Evolutionary conservation across 495 filamentous ascomycete species (phyloP).

Genomic region (Trichoderma orchidacearum): DNA sequence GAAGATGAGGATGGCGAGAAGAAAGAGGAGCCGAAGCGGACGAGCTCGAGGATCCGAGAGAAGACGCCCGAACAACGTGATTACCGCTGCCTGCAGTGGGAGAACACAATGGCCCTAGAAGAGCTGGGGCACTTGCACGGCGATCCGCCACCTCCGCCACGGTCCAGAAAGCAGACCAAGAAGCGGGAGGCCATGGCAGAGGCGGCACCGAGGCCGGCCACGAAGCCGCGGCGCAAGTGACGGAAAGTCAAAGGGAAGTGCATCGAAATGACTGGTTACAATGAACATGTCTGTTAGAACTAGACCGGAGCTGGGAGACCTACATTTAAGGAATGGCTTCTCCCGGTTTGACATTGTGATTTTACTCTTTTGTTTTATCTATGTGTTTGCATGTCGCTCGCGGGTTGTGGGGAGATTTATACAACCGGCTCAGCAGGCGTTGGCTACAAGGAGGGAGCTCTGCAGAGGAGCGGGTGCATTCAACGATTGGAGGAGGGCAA

Average conservation of each 20-base stretch:
- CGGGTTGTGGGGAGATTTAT: no score
- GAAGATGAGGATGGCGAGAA: conserved; percentile 43
- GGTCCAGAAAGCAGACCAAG: conserved; percentile 40
- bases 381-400: no score
- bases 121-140: conserved; percentile 75
- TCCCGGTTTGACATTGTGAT: no score
- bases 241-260: not conserved
- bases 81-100: conserved; percentile 71
- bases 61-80: conserved; percentile 36
- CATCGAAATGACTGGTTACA: not conserved
- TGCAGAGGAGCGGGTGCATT: no score
- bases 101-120: conserved; percentile 60
- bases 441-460: no score
- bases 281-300: not conserved
- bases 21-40: conserved; percentile 39
- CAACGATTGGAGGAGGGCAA: no score
- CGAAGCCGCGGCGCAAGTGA: conserved; percentile 1
- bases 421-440: no score
- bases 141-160: conserved; percentile 53
- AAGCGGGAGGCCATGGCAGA: conserved; percentile 14
- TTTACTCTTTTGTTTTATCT: no score
- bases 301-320: not conserved
- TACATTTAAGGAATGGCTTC: not conserved
- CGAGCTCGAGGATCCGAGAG: conserved; percentile 67
- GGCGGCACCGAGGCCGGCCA: not conserved